Percentiles rank a stretch among this genome's conserved stretches.
Evolutionary conservation across 805 yeast genomes (phyloP).

Genomic region (Aciculoconidium aculeatum): DNA sequence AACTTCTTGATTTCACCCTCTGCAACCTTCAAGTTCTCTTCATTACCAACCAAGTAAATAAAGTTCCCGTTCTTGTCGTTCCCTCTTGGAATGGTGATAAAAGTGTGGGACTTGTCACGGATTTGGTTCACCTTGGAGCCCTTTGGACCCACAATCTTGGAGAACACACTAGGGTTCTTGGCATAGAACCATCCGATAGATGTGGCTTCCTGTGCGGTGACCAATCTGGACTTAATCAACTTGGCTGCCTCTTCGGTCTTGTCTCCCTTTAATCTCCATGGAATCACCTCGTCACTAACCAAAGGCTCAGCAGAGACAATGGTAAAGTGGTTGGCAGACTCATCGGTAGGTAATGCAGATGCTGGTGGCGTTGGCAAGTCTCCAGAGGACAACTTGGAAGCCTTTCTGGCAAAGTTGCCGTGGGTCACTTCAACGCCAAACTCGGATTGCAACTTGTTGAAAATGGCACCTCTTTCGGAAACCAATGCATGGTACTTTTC

Average conservation of each 20-base stretch:
- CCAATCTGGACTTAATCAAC: conserved; percentile 45
- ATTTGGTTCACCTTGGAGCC: conserved; percentile 62
- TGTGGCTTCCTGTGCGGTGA: conserved; percentile 39
- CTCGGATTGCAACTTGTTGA: conserved; percentile 48
- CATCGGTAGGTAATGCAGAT: conserved; percentile 37
- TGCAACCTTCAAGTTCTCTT: conserved; percentile 41
- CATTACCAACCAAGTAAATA: conserved; percentile 56
- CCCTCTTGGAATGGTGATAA: conserved; percentile 59
- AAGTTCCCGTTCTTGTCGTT: conserved; percentile 47
- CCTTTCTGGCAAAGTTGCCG: conserved; percentile 46
- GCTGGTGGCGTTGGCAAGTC: conserved; percentile 43
- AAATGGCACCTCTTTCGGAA: conserved; percentile 60
- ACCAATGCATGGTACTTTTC: conserved; percentile 52
- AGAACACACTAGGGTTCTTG: conserved; percentile 45
- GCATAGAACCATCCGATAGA: conserved; percentile 60
- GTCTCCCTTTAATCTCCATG: conserved; percentile 64
- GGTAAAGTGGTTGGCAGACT: conserved; percentile 42
- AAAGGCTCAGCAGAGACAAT: conserved; percentile 17
- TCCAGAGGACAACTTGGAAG: conserved; percentile 42
- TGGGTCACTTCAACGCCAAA: conserved; percentile 54
- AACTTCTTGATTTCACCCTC: conserved; percentile 11
- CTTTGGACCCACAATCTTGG: conserved; percentile 68
- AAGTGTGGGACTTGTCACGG: conserved; percentile 52
- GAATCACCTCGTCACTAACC: conserved; percentile 30
- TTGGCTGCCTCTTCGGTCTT: conserved; percentile 48